Conservation (phyloP, 23 red algal species). For the Gracilaria domingensis region DNA sequence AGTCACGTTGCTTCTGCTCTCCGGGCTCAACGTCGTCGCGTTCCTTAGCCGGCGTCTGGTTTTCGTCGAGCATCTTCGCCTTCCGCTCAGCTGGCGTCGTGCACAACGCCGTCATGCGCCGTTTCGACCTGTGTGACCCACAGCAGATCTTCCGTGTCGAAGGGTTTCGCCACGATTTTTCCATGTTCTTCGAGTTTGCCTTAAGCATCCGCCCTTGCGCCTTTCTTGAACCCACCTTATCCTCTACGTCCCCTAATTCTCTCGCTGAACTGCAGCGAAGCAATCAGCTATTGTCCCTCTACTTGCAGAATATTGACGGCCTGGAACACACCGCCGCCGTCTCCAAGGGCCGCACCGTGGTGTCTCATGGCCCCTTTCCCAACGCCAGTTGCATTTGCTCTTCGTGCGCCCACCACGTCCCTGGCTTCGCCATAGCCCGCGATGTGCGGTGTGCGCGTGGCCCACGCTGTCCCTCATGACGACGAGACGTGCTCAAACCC, state of each 20-base stretch:
- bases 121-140: conserved; percentile 81
- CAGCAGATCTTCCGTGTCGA: conserved; percentile 86
- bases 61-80: conserved; percentile 84
- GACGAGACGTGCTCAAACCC: conserved; percentile 81
- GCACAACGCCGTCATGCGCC: conserved; percentile 54
- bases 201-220: conserved; percentile 48
- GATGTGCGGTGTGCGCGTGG: conserved; percentile 46
- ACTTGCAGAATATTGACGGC: conserved; percentile 99
- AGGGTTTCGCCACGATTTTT: conserved; percentile 75
- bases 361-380: conserved; percentile 87
- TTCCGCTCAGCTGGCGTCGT: conserved; percentile 87
- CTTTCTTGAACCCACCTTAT: conserved; percentile 84
- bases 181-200: conserved; percentile 86
- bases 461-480: conserved; percentile 58
- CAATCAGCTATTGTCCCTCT: conserved; percentile 76
- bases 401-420: conserved; percentile 36
- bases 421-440: conserved; percentile 25
- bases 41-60: conserved; percentile 88
- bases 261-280: conserved; percentile 71
- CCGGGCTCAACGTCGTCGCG: conserved; percentile 72
- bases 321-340: conserved; percentile 85
- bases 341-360: conserved; percentile 50
- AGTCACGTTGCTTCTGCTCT: conserved; percentile 43
- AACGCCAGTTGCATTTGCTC: conserved; percentile 73
- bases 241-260: too few species aligned